These are phyloP conservation scores for Tricholoma sp. DNA, from an alignment of 768 basidiomycete species.

Conservation along the genomic window DNA sequence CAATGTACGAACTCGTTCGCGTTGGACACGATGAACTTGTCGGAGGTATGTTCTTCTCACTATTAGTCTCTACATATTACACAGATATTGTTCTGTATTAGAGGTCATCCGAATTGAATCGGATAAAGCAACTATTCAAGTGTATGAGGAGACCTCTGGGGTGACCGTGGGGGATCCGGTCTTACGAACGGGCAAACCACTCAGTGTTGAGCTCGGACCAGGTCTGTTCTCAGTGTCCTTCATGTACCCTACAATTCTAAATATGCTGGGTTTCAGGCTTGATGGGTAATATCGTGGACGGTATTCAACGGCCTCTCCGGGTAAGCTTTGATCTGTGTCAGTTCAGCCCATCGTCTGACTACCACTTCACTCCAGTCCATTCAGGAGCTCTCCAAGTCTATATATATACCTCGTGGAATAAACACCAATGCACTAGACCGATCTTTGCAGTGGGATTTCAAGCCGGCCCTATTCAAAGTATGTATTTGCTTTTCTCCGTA, in stretches of 20 bases:
- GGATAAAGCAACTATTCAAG: conserved; percentile 98
- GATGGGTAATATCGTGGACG: conserved; percentile 99
- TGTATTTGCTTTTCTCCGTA: conserved; percentile 1
- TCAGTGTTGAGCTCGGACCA: conserved; percentile 96
- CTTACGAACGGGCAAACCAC: conserved; percentile 93
- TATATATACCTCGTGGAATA: conserved; percentile 98
- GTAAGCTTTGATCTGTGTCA: conserved; percentile 37
- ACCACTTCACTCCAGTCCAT: conserved; percentile 53
- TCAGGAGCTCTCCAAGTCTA: conserved; percentile 96
- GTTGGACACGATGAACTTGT: conserved; percentile 98
- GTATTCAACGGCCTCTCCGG: conserved; percentile 88
- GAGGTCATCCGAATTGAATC: conserved; percentile 99
- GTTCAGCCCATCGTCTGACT: neutral
- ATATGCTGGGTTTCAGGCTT: conserved; percentile 52
- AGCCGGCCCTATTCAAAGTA: conserved; percentile 75
- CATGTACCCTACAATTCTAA: neutral
- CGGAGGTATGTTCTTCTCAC: conserved; percentile 59
- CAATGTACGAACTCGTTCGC: conserved; percentile 97
- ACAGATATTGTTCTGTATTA: conserved; percentile 21
- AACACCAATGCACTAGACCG: conserved; percentile 95
- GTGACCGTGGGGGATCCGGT: conserved; percentile 99
- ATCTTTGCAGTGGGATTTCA: conserved; percentile 91
- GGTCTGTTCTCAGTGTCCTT: conserved; percentile 42
- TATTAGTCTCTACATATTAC: neutral
- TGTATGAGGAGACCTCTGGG: conserved; percentile 98